Evolutionary conservation across 192 early-diverging fungal genomes (phyloP), one percentile per base, ranked within the genome.

Genomic region (Backusella sp.): DNA sequence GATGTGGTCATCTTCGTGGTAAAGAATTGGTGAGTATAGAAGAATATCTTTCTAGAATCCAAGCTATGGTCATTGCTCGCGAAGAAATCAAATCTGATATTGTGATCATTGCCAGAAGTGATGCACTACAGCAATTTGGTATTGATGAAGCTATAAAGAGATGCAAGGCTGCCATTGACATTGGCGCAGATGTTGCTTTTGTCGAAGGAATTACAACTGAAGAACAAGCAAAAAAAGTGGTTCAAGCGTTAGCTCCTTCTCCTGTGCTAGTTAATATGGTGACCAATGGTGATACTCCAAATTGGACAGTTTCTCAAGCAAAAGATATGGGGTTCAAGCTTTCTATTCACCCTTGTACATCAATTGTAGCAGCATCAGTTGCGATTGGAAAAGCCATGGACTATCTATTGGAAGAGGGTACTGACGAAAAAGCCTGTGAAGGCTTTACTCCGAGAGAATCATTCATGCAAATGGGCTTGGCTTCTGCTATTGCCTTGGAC

Each of bases 21-120:
- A 75, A 75, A 32, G 66, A 75, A 32, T 44, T 75, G 23, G 74
- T 75, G 17, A 49, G 42, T 19, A 37, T 42, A 14, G 66, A 67
- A 17, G 74, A 75, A 26, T 75, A 49, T 26, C 56, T 75, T 39
- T 52, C 42, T 36, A 41, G 74, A 21, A 75, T 75, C 7, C 59
- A 65, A 8, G 74, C 74, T 17, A 75, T 75, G 74, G 44, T 65
- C 41, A 52, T 75, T 67, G 74, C 74, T 4, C 41, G 74, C 1
- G 41, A 75, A 30, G 39, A 75, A 17, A 67, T 68, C 14, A 53
- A 49, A 14, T 75, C 74, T 11, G 66, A 68, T 42, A 75, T 75
- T 75, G 74, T 75, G 15, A 75, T 75, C 23, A 75, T 75, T 68
- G 74, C 74, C 26, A 75, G 74, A 75, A 75, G 42, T n/a, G 74